Percentiles rank a stretch among this genome's conserved stretches.
These are phyloP conservation scores for Vanilla planifolia DNA, from an alignment of 106 monocot species.

Conservation along the genomic window DNA sequence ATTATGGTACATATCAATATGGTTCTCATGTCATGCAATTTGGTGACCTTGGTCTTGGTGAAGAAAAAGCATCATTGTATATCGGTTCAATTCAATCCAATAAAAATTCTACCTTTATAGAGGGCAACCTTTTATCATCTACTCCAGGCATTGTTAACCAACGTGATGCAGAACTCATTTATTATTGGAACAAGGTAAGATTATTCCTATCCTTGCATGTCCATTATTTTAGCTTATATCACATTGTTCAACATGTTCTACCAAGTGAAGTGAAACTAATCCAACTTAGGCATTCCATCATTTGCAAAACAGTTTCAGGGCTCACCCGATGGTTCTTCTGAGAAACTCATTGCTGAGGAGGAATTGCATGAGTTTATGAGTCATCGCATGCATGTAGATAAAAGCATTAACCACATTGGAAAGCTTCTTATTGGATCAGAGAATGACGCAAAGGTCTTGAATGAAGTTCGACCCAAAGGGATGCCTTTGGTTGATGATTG, in stretches of 20 bases:
- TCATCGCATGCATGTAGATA: constrained; percentile 79
- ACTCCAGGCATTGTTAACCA: constrained; percentile 62
- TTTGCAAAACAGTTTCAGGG: constrained; percentile 38
- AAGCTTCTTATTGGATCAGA: constrained; percentile 80
- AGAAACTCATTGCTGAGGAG: constrained; percentile 52
- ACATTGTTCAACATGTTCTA: too few relatives aligned
- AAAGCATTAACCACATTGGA: constrained; percentile 63
- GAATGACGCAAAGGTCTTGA: constrained; percentile 33
- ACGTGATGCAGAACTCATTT: constrained; percentile 87
- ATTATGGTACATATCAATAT: constrained; percentile 22
- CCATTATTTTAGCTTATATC: not conserved
- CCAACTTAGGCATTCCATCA: not conserved
- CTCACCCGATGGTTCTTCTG: constrained; percentile 43
- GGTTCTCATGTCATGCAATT: constrained; percentile 98
- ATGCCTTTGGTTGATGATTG: constrained; percentile 78
- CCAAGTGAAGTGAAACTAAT: too few relatives aligned
- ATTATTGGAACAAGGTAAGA: constrained; percentile 83
- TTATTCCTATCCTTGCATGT: not conserved
- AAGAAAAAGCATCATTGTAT: constrained; percentile 41
- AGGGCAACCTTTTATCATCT: constrained; percentile 51
- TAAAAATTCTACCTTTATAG: constrained; percentile 63
- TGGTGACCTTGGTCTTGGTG: constrained; percentile 47
- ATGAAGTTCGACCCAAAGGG: constrained; percentile 49
- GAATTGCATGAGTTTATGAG: constrained; percentile 60
- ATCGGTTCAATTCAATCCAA: constrained; percentile 83